Evolutionary conservation across 192 early-diverging fungal species (phyloP).

Genomic region (Coemansia sp.): DNA sequence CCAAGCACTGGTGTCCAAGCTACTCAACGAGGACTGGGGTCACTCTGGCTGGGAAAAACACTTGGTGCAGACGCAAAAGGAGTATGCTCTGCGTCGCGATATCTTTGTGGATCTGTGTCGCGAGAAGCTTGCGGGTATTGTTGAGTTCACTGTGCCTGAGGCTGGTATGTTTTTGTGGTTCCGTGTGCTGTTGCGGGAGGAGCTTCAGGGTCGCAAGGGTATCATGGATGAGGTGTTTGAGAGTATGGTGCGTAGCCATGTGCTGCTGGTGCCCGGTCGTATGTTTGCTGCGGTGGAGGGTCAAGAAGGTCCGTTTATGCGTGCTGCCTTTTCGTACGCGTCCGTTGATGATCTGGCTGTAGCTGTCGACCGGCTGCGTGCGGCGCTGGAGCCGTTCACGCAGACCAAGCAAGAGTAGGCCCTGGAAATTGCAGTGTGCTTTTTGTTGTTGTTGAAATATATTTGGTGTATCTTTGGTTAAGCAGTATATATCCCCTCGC

Average conservation of each 20-base stretch:
- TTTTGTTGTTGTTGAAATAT: too few species aligned
- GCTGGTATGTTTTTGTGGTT: constrained; percentile 97
- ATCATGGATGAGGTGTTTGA: constrained; percentile 59
- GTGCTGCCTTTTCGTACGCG: constrained; percentile 69
- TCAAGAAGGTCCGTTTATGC: constrained; percentile 55
- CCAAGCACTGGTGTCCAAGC: constrained; percentile 68
- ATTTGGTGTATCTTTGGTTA: too few species aligned
- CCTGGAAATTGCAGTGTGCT: too few species aligned
- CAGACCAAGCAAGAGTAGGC: not conserved
- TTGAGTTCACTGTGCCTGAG: constrained; percentile 57
- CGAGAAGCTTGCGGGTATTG: constrained; percentile 58
- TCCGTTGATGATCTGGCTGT: constrained; percentile 59
- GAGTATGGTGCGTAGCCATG: constrained; percentile 62
- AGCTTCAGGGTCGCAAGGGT: constrained; percentile 40
- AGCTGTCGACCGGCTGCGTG: constrained; percentile 58
- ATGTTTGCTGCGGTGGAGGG: constrained; percentile 52
- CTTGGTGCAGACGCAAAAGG: constrained; percentile 59
- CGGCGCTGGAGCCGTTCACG: constrained; percentile 50
- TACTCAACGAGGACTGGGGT: constrained; percentile 78
- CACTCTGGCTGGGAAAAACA: constrained; percentile 74
- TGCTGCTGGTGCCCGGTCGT: constrained; percentile 68
- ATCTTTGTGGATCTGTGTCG: constrained; percentile 61
- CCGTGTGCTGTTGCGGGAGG: constrained; percentile 47
- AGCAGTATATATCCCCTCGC: not conserved
- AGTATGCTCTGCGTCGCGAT: constrained; percentile 71